phyloP scores from a whole-genome alignment of 2,329 filamentous ascomycete species.

The Botrytis porri region DNA sequence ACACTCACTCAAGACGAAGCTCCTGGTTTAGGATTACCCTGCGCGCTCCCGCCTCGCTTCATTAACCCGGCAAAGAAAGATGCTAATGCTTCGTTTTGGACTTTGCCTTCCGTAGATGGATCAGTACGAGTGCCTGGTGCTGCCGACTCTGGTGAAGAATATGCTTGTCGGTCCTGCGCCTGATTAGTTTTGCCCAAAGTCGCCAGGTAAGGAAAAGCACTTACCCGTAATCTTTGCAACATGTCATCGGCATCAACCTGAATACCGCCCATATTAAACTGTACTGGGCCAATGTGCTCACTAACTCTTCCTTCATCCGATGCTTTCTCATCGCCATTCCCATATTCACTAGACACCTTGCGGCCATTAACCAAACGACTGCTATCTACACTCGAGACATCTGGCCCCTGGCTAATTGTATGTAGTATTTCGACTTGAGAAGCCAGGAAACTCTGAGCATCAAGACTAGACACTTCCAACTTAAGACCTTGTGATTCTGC shows the following conservation, averaged over 20 bases:
- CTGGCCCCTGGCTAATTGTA: slow-evolving; percentile 51
- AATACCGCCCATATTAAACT: slow-evolving; percentile 98
- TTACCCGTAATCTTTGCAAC: slow-evolving; percentile 79
- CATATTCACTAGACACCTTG: slow-evolving; percentile 25
- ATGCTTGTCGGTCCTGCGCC: slow-evolving; percentile 38
- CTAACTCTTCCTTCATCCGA: slow-evolving; percentile 34
- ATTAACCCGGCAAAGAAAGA: slow-evolving; percentile 59
- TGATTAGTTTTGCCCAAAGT: slow-evolving; percentile 5
- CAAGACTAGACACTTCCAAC: slow-evolving; percentile 60
- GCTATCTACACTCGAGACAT: slow-evolving; percentile 45
- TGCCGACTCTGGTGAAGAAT: slow-evolving; percentile 37
- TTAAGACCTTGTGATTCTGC: slow-evolving; percentile 42
- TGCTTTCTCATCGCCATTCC: slow-evolving; percentile 28
- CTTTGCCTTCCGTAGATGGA: slow-evolving; percentile 43
- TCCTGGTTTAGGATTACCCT: slow-evolving; percentile 36
- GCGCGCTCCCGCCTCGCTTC: slow-evolving; percentile 45
- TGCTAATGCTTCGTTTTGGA: slow-evolving; percentile 57
- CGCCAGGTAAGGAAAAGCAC: slow-evolving; percentile 25
- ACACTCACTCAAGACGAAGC: slow-evolving; percentile 23
- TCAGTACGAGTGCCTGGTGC: slow-evolving; percentile 30
- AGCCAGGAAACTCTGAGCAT: slow-evolving; percentile 74
- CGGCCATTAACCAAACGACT: slow-evolving; percentile 29
- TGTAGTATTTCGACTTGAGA: slow-evolving; percentile 76
- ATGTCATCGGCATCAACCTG: slow-evolving; percentile 94
- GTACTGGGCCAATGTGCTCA: slow-evolving; percentile 88